These are phyloP conservation scores for Colletotrichum phormii DNA, from an alignment of 2,329 filamentous ascomycete genomes.

Conservation along the genomic window DNA sequence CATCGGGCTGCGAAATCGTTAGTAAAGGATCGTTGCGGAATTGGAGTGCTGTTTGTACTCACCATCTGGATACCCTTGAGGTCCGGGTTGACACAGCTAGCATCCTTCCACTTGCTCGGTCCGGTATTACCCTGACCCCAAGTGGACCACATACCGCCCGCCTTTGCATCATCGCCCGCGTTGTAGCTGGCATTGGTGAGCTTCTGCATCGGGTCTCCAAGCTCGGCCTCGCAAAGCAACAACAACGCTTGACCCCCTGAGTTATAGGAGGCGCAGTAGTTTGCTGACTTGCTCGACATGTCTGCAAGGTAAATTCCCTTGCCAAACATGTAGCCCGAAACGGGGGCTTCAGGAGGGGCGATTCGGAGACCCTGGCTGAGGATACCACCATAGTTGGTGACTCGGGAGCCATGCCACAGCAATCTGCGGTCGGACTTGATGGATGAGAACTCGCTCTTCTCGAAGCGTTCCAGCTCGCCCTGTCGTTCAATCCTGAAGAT, in stretches of 20 bases:
- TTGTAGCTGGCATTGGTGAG: slow-evolving; percentile 67
- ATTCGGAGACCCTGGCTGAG: slow-evolving; percentile 90
- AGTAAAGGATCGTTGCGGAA: slow-evolving; percentile 2
- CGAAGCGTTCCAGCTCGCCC: slow-evolving; percentile 78
- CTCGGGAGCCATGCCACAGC: slow-evolving; percentile 88
- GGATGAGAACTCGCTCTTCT: slow-evolving; percentile 64
- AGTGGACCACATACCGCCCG: slow-evolving; percentile 72
- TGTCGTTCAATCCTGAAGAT: slow-evolving; percentile 87
- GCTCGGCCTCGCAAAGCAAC: slow-evolving; percentile 82
- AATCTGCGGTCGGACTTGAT: slow-evolving; percentile 76
- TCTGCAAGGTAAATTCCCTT: slow-evolving; percentile 92
- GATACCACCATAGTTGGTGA: slow-evolving; percentile 89
- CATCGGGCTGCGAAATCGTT: slow-evolving; percentile 59
- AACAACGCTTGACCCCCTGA: slow-evolving; percentile 80
- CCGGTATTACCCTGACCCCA: slow-evolving; percentile 75
- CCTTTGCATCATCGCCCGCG: slow-evolving; percentile 73
- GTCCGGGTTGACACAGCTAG: slow-evolving; percentile 70
- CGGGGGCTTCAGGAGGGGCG: slow-evolving; percentile 85
- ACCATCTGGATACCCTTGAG: slow-evolving; percentile 79
- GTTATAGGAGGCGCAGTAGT: slow-evolving; percentile 74
- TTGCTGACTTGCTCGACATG: slow-evolving; percentile 84
- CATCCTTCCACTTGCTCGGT: slow-evolving; percentile 82
- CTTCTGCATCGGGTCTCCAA: slow-evolving; percentile 80
- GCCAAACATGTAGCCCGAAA: slow-evolving; percentile 87
- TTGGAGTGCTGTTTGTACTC: slow-evolving; percentile 41